Evolutionary conservation across 306 rosid genomes (phyloP).

Genomic region (Senna tora): DNA sequence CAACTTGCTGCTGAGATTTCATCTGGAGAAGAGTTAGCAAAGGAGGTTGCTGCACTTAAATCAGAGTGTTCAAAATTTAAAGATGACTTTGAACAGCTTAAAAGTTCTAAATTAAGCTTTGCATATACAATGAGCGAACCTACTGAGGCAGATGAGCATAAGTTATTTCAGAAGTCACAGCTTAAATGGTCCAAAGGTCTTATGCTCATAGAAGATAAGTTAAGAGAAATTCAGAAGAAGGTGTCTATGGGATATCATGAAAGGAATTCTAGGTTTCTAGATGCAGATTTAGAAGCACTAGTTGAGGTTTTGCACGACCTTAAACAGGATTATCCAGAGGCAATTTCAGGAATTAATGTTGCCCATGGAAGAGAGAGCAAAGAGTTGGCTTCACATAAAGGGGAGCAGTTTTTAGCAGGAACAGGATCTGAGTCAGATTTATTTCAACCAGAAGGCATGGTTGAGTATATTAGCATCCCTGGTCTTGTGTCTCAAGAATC

Average conservation of each 20-base stretch:
- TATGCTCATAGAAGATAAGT: conserved; percentile 75
- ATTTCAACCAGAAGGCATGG: conserved; percentile 63
- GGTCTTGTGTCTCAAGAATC: conserved; percentile 62
- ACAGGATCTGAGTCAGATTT: conserved; percentile 65
- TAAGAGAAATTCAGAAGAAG: conserved; percentile 72
- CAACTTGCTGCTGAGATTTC: conserved; percentile 81
- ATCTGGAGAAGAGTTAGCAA: conserved; percentile 73
- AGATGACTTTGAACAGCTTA: conserved; percentile 67
- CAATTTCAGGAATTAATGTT: conserved; percentile 48
- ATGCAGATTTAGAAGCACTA: conserved; percentile 66
- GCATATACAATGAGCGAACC: conserved; percentile 50
- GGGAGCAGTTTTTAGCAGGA: conserved; percentile 62
- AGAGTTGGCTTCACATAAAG: conserved; percentile 52
- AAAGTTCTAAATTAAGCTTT: conserved; percentile 52
- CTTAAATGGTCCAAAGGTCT: conserved; percentile 71
- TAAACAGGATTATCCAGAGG: conserved; percentile 67
- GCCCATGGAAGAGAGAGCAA: conserved; percentile 46
- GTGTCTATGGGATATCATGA: conserved; percentile 70
- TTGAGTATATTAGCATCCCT: conserved; percentile 60
- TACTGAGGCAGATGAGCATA: conserved; percentile 48
- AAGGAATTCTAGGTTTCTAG: conserved; percentile 62
- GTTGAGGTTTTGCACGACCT: conserved; percentile 65
- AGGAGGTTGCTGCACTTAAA: conserved; percentile 72
- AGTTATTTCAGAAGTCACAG: conserved; percentile 55
- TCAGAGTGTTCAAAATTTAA: conserved; percentile 79